These are phyloP conservation scores for Pichia kudriavzevii DNA, from an alignment of 1,139 yeast species.

Conservation along the genomic window DNA sequence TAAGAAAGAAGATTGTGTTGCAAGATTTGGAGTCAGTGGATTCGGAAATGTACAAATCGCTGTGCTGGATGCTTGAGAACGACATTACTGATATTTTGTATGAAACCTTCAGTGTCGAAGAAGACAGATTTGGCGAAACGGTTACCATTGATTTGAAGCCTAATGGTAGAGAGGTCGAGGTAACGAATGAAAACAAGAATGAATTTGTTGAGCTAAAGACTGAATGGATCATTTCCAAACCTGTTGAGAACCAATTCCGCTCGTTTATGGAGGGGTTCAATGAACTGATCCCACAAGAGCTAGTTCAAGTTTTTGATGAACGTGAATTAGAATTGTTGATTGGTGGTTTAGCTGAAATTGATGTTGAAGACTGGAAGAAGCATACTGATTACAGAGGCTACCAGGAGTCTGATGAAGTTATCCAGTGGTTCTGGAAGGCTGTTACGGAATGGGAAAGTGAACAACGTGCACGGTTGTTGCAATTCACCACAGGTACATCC, in stretches of 20 bases:
- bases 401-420: slow-evolving; percentile 91
- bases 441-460: slow-evolving; percentile 93
- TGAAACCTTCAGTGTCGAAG: slow-evolving; percentile 89
- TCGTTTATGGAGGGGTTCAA: slow-evolving; percentile 96
- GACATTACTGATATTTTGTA: slow-evolving; percentile 84
- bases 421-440: slow-evolving; percentile 98
- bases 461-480: slow-evolving; percentile 89
- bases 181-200: slow-evolving; percentile 87
- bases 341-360: slow-evolving; percentile 98
- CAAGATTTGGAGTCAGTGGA: slow-evolving; percentile 99
- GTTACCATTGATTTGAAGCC: slow-evolving; percentile 87
- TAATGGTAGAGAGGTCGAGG: slow-evolving; percentile 80
- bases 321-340: slow-evolving; percentile 91
- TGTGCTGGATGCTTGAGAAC: slow-evolving; percentile 93
- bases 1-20: slow-evolving; percentile 85
- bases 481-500: slow-evolving; percentile 97
- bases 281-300: slow-evolving; percentile 93
- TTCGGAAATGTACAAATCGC: slow-evolving; percentile 88
- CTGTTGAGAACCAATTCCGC: slow-evolving; percentile 92
- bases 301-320: slow-evolving; percentile 94
- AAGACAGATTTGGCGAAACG: slow-evolving; percentile 91
- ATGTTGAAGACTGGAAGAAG: slow-evolving; percentile 97
- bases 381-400: slow-evolving; percentile 98
- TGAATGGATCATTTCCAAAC: slow-evolving; percentile 90
- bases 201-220: slow-evolving; percentile 93